phyloP scores from a whole-genome alignment of 2,329 filamentous ascomycete species.

The Diaporthe amygdali region DNA sequence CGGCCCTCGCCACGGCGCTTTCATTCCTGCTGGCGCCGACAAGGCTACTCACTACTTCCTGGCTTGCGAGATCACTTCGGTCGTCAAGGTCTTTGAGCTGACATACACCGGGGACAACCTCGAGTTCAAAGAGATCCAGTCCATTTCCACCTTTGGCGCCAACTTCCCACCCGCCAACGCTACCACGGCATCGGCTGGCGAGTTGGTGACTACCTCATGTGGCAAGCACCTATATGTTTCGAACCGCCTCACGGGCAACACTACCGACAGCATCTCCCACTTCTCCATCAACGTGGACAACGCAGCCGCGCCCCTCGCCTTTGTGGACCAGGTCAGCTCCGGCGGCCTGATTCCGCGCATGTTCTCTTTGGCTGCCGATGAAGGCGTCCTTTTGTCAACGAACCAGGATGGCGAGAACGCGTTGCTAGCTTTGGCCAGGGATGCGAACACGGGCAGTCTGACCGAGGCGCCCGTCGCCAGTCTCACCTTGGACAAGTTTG shows the following conservation, averaged over 20 bases:
- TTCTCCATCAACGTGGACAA: conserved; percentile 41
- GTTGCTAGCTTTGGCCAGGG: conserved; percentile 44
- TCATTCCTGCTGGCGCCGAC: conserved; percentile 42
- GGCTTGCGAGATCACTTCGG: conserved; percentile 51
- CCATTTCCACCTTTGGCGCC: conserved; percentile 46
- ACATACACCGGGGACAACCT: conserved; percentile 42
- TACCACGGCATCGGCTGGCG: conserved; percentile 48
- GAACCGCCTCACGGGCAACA: conserved; percentile 53
- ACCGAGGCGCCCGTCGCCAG: conserved; percentile 33
- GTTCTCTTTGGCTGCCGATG: conserved; percentile 46
- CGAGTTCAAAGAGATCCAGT: conserved; percentile 41
- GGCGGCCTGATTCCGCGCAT: conserved; percentile 50
- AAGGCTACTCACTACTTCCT: conserved; percentile 51
- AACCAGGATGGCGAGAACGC: conserved; percentile 50
- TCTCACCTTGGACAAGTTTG: conserved; percentile 34
- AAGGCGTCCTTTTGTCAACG: conserved; percentile 47
- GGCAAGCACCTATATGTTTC: conserved; percentile 54
- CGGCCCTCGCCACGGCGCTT: conserved; percentile 57
- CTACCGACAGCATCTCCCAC: conserved; percentile 53
- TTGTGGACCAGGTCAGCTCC: conserved; percentile 39
- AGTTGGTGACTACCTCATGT: conserved; percentile 47
- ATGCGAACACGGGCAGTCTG: conserved; percentile 35
- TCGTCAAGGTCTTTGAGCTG: conserved; percentile 48
- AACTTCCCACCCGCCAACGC: conserved; percentile 40
- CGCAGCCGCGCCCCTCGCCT: conserved; percentile 37